phyloP scores from a whole-genome alignment of 345 rosid species.

The Acer saccharum region DNA sequence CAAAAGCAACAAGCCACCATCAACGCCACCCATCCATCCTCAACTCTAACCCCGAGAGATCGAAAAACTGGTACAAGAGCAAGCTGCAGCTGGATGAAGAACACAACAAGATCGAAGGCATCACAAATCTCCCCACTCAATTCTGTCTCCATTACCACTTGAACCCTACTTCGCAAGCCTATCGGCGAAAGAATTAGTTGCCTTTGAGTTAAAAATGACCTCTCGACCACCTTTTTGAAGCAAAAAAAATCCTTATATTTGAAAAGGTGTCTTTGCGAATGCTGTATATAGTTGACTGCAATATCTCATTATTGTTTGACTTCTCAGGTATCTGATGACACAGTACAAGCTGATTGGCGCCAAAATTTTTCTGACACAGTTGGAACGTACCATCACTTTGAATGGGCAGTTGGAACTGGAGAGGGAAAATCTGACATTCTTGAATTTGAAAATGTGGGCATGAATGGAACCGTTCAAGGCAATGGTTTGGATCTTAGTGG shows the following conservation, averaged over 20 bases:
- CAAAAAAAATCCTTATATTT: not conserved
- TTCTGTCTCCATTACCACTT: too few species aligned
- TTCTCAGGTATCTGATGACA: constrained; percentile 70
- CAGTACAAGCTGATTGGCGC: constrained; percentile 84
- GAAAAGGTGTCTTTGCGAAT: constrained; percentile 10
- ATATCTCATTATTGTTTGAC: constrained; percentile 17
- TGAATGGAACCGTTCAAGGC: constrained; percentile 58
- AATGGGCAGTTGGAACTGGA: constrained; percentile 94
- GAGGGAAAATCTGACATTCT: constrained; percentile 87
- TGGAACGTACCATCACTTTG: constrained; percentile 82
- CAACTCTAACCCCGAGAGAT: too few species aligned
- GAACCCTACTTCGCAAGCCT: too few species aligned
- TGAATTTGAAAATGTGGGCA: constrained; percentile 86
- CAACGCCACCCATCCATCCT: too few species aligned
- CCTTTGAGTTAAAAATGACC: too few species aligned
- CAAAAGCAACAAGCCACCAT: too few species aligned
- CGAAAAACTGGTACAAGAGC: too few species aligned
- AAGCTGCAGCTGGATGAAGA: too few species aligned
- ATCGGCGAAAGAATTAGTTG: too few species aligned
- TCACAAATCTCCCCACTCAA: too few species aligned
- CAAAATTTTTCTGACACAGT: constrained; percentile 70
- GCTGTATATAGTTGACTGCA: constrained; percentile 10
- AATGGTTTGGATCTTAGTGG: constrained; percentile 71
- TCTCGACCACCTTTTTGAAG: too few species aligned
- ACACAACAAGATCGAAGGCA: too few species aligned